These are phyloP conservation scores for Apiospora saccharicola DNA, from an alignment of 2,329 filamentous ascomycete genomes.

Conservation along the genomic window DNA sequence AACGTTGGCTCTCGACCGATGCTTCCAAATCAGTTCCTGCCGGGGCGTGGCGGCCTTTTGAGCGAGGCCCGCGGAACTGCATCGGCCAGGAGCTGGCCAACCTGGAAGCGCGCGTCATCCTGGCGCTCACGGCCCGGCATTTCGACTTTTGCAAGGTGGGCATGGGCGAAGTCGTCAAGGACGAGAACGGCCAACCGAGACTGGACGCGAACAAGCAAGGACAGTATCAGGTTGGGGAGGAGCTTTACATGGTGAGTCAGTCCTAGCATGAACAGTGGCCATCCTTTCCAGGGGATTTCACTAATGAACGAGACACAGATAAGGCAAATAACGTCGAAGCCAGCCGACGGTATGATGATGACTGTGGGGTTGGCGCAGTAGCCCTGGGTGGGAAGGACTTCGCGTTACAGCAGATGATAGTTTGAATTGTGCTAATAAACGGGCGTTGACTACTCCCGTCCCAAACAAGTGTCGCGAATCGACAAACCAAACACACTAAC, in stretches of 20 bases:
- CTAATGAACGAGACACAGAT: neutral
- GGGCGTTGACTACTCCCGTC: too few relatives aligned
- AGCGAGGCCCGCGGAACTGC: conserved; percentile 46
- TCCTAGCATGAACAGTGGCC: neutral
- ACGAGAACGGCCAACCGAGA: neutral
- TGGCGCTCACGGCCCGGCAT: conserved; percentile 34
- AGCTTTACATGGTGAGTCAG: neutral
- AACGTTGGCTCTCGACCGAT: conserved; percentile 48
- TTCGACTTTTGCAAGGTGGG: conserved; percentile 32
- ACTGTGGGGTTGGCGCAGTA: neutral
- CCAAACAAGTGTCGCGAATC: too few relatives aligned
- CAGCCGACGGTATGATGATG: neutral
- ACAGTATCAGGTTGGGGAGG: neutral
- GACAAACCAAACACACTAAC: too few relatives aligned
- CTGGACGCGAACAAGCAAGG: neutral
- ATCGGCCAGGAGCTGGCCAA: conserved; percentile 47
- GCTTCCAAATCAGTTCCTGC: conserved; percentile 52
- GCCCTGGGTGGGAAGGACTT: too few relatives aligned
- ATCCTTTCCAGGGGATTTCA: neutral
- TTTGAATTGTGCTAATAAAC: too few relatives aligned
- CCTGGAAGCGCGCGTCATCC: conserved; percentile 42
- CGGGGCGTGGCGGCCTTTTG: conserved; percentile 40
- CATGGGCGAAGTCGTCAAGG: neutral
- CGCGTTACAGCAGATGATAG: too few relatives aligned
- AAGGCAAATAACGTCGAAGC: neutral